A percentile compares a stretch with the other conserved stretches of the same genome.
Conservation (phyloP, 2,329 filamentous ascomycete genomes). For the Colletotrichum liaoningense region DNA sequence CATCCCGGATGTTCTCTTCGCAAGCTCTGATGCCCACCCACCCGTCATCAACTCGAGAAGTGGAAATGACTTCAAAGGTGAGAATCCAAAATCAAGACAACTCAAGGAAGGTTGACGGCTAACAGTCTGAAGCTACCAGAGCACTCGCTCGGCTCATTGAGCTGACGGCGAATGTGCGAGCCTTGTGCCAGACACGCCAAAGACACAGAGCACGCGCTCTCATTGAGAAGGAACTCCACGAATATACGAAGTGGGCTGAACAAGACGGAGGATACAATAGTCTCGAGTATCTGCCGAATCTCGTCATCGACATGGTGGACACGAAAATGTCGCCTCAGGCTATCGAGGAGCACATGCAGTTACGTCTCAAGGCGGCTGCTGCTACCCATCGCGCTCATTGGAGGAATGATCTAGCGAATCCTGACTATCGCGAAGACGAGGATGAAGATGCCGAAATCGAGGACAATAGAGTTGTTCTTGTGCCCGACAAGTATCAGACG, state of each 20-base stretch:
- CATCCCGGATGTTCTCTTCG: conserved; percentile 50
- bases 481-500: conserved; percentile 31
- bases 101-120: conserved; percentile 14
- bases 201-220: conserved; percentile 44
- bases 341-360: conserved; percentile 49
- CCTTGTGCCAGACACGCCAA: conserved; percentile 48
- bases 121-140: conserved; percentile 48
- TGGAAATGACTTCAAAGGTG: conserved; percentile 51
- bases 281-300: conserved; percentile 51
- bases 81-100: background rate
- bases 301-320: conserved; percentile 51
- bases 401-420: conserved; percentile 36
- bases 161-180: conserved; percentile 49
- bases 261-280: conserved; percentile 51
- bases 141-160: conserved; percentile 53
- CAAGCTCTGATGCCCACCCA: conserved; percentile 43
- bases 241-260: conserved; percentile 54
- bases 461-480: conserved; percentile 31
- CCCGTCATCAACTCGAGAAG: conserved; percentile 52
- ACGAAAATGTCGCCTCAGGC: conserved; percentile 41
- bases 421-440: background rate
- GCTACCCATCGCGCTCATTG: conserved; percentile 50
- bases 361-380: conserved; percentile 49
- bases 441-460: conserved; percentile 31
- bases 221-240: conserved; percentile 49